phyloP scores from a whole-genome alignment of 352 stramenopile genomes.

The Pythium rishiriense region DNA sequence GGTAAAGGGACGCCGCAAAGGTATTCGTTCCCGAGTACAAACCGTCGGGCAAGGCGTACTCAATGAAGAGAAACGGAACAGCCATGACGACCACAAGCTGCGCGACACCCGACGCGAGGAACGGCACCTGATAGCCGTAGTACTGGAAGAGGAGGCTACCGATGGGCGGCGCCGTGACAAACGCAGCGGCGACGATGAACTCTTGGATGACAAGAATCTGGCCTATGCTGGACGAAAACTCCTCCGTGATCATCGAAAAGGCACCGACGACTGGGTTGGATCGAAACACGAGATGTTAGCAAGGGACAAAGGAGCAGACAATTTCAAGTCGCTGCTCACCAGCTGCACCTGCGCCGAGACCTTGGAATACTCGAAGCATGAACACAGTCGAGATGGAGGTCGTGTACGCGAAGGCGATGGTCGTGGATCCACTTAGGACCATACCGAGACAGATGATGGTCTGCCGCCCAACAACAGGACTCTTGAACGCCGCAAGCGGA shows the following conservation, averaged over 20 bases:
- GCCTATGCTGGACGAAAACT: slow-evolving; percentile 51
- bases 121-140: slow-evolving; percentile 57
- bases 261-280: slow-evolving; percentile 52
- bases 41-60: slow-evolving; percentile 70
- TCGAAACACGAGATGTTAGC: not conserved
- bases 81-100: slow-evolving; percentile 66
- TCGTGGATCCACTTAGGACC: slow-evolving; percentile 61
- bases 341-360: slow-evolving; percentile 53
- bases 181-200: slow-evolving; percentile 65
- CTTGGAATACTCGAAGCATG: slow-evolving; percentile 55
- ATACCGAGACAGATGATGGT: slow-evolving; percentile 72
- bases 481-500: slow-evolving; percentile 48
- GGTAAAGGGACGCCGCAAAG: slow-evolving; percentile 28
- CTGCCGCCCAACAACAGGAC: slow-evolving; percentile 48
- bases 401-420: slow-evolving; percentile 65
- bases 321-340: slow-evolving; percentile 27
- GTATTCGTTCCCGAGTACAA: slow-evolving; percentile 36
- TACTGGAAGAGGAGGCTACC: slow-evolving; percentile 59
- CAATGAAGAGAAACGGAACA: slow-evolving; percentile 71
- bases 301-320: not conserved
- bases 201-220: slow-evolving; percentile 65
- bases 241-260: slow-evolving; percentile 68
- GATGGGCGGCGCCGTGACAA: slow-evolving; percentile 57
- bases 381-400: slow-evolving; percentile 40
- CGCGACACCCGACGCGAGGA: slow-evolving; percentile 54